phyloP scores from a whole-genome alignment of 2,329 filamentous ascomycete species.

The Epichloe sibirici region DNA sequence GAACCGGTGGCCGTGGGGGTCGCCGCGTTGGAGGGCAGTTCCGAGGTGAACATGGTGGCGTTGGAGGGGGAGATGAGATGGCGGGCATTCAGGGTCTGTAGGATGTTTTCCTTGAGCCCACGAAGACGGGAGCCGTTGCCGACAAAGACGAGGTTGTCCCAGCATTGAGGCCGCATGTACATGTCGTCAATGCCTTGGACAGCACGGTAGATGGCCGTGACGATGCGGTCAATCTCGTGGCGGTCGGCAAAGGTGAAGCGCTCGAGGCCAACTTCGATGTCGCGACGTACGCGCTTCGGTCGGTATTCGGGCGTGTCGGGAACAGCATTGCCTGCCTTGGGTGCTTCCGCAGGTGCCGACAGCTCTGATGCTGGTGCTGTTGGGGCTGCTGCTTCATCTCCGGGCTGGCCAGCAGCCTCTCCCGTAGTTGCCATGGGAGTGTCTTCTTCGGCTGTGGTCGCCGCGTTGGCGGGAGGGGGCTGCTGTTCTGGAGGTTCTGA shows the following conservation, averaged over 20 bases:
- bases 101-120: conserved; percentile 81
- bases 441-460: not conserved
- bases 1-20: conserved; percentile 84
- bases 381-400: conserved; percentile 6
- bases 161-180: conserved; percentile 72
- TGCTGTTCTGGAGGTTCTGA: conserved; percentile 1
- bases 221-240: conserved; percentile 69
- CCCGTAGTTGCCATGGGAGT: not conserved
- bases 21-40: conserved; percentile 85
- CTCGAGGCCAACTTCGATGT: conserved; percentile 68
- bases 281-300: conserved; percentile 46
- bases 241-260: conserved; percentile 59
- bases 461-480: not conserved
- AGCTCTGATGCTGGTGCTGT: conserved; percentile 4
- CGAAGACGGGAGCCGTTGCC: conserved; percentile 65
- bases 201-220: conserved; percentile 69
- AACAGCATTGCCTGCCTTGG: conserved; percentile 6
- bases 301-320: conserved; percentile 28
- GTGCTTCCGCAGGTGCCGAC: not conserved
- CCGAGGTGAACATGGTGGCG: conserved; percentile 92
- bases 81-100: conserved; percentile 66
- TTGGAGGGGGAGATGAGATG: conserved; percentile 92
- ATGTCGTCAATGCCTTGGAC: conserved; percentile 75
- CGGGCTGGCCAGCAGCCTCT: not conserved
- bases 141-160: conserved; percentile 85